Base-by-base conservation (phyloP, 495 filamentous ascomycete species). In the Podospora appendiculata region DNA sequence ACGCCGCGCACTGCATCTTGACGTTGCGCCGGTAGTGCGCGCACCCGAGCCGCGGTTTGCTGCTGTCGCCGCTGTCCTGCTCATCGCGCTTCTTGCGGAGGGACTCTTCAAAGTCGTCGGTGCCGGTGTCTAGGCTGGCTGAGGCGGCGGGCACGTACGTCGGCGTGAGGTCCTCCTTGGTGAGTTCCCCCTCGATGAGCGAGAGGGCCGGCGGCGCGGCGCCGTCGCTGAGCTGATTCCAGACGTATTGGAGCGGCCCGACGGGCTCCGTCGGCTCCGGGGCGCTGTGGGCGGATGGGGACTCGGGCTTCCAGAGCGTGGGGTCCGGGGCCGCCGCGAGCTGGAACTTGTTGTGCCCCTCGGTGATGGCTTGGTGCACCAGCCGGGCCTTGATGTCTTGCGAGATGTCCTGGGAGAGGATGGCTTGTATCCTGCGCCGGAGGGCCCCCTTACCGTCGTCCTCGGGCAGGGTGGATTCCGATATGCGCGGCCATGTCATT, bases 1-100 rank as follows among this genome's bases (percentile, higher is more conserved):
- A 99, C 41, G 85, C 80, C 39, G 79, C 86, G 69, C 93, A 99
- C 70, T 97, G 89, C 33, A 97, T 64, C 63, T 97, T 97, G 64
- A 97, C 90, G 62, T 96, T 96, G 57, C 94, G 82, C 58, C 88
- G 85, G 60, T 99, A 99, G 74, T 99, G 93, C 58, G 82, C 74
- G 68, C 93, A 99, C 4, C 93, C 93, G 14, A 95, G 75, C 13
- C 13, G 41, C 44, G 67, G 68, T 18, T 64, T 65, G 12, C 3
- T 38, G 17, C 2, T 9, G 35, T 66, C 58, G 39, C 76, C 74
- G 13, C 64, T 56, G 53, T 71, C 63, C 39, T 78, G 77, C 14
- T 69, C 67, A 35, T 79, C 76, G 38, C 70, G 67, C 58, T 32
- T 64, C 65, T 38, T 63, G 47, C 45, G 75, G 70, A 53, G 34